Conservation (phyloP, 1,284 basidiomycete species). For the Sporisorium iseilematis-ciliati region DNA sequence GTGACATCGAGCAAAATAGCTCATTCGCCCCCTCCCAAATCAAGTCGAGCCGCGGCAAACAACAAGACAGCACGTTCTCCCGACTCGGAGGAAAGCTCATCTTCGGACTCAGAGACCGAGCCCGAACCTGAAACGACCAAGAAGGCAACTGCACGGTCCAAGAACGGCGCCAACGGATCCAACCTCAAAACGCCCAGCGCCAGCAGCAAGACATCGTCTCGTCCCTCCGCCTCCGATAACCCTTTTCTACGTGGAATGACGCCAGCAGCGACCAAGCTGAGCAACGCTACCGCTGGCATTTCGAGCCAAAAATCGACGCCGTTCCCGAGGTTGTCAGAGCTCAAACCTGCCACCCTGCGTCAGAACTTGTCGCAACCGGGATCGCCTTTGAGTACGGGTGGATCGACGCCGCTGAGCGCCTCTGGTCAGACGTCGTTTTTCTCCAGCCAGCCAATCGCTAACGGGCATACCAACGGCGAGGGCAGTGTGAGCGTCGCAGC, state of each 20-base stretch:
- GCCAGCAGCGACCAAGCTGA: constrained; percentile 9
- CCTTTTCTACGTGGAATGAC: constrained; percentile 32
- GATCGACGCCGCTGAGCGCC: constrained; percentile 19
- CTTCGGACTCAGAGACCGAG: constrained; percentile 25
- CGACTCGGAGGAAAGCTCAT: constrained; percentile 1
- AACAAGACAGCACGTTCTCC: constrained; percentile 6
- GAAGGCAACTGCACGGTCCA: constrained; percentile 10
- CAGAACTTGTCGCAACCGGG: constrained; percentile 54
- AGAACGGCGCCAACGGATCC: neutral
- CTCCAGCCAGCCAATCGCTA: constrained; percentile 9
- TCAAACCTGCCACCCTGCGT: constrained; percentile 51
- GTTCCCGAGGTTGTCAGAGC: constrained; percentile 55
- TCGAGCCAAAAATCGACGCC: constrained; percentile 30
- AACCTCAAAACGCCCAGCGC: constrained; percentile 12
- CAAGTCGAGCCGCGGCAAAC: constrained; percentile 1
- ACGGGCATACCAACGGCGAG: constrained; percentile 2
- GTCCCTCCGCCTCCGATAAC: constrained; percentile 9
- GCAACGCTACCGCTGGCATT: constrained; percentile 8
- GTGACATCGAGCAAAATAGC: constrained; percentile 4
- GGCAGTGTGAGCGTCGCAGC: neutral
- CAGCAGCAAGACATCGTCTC: constrained; percentile 8
- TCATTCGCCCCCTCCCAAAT: neutral
- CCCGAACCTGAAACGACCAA: constrained; percentile 16
- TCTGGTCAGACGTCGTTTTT: constrained; percentile 25
- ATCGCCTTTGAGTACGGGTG: constrained; percentile 39